Evolutionary conservation across 352 stramenopile genomes (phyloP).

Genomic region (Stramenopiles sp.): DNA sequence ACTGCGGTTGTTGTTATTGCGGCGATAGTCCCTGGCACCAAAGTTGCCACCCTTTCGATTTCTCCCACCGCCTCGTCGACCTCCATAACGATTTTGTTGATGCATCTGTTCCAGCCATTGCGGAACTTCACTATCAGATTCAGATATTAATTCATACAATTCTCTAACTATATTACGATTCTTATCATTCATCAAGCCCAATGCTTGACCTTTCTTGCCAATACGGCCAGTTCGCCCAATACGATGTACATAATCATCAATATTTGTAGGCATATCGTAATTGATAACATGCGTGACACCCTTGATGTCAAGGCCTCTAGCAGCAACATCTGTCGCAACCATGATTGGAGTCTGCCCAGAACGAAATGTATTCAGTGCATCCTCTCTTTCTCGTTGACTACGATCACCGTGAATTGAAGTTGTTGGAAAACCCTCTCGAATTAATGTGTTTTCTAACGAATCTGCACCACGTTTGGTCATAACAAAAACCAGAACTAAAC

Average conservation of each 20-base stretch:
- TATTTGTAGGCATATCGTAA: conserved; percentile 93
- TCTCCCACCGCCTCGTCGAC: conserved; percentile 36
- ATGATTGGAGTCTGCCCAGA: conserved; percentile 70
- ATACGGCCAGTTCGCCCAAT: conserved; percentile 96
- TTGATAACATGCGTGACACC: conserved; percentile 91
- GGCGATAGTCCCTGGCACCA: background rate
- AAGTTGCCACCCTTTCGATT: conserved; percentile 27
- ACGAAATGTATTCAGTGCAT: conserved; percentile 69
- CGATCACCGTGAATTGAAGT: conserved; percentile 95
- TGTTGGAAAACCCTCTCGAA: conserved; percentile 60
- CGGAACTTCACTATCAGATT: conserved; percentile 84
- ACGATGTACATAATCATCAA: conserved; percentile 96
- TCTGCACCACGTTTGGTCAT: conserved; percentile 93
- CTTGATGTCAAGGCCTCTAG: conserved; percentile 93
- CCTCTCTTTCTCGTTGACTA: conserved; percentile 32
- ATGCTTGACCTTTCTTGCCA: conserved; percentile 84
- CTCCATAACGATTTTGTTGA: conserved; percentile 39
- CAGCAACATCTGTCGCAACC: conserved; percentile 92
- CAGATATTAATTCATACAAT: conserved; percentile 82
- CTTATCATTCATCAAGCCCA: conserved; percentile 96
- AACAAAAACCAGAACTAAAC: conserved; percentile 89
- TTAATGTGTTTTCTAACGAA: conserved; percentile 84
- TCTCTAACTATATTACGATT: conserved; percentile 91
- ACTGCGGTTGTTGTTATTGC: background rate
- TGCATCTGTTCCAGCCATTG: conserved; percentile 81